Conservation (phyloP, 768 basidiomycete genomes). For the Phaeolepiota aurea region DNA sequence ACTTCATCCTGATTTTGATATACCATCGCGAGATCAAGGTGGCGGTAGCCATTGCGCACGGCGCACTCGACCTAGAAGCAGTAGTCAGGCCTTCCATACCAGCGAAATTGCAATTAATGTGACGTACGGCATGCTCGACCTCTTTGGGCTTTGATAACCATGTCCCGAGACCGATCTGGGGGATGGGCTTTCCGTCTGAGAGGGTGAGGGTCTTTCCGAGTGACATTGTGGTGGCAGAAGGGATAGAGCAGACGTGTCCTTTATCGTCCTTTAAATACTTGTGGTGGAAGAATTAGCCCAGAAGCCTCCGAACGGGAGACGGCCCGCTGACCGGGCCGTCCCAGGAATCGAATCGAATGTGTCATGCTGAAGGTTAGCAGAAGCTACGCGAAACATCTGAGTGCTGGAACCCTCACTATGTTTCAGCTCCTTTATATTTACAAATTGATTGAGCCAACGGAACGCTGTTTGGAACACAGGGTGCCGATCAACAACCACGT, state of each 20-base stretch:
- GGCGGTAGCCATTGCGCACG: constrained; percentile 69
- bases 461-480: too few species aligned
- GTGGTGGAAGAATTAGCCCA: not conserved
- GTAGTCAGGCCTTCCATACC: constrained; percentile 1
- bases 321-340: constrained; percentile 10
- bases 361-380: not conserved
- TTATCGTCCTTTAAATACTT: constrained; percentile 2
- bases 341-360: not conserved
- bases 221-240: constrained; percentile 23
- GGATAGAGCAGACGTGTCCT: constrained; percentile 4
- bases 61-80: constrained; percentile 60
- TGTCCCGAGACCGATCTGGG: constrained; percentile 77
- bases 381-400: too few species aligned
- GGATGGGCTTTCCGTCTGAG: constrained; percentile 43
- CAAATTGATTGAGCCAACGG: too few species aligned
- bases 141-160: constrained; percentile 73
- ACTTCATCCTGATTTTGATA: constrained; percentile 79
- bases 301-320: constrained; percentile 1
- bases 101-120: constrained; percentile 1
- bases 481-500: too few species aligned
- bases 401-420: too few species aligned
- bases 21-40: constrained; percentile 77
- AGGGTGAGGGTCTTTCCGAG: constrained; percentile 32
- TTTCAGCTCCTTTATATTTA: too few species aligned
- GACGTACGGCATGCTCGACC: constrained; percentile 62